These are phyloP conservation scores for Rhizopogon vulgaris DNA, from an alignment of 768 basidiomycete species.

Conservation along the genomic window DNA sequence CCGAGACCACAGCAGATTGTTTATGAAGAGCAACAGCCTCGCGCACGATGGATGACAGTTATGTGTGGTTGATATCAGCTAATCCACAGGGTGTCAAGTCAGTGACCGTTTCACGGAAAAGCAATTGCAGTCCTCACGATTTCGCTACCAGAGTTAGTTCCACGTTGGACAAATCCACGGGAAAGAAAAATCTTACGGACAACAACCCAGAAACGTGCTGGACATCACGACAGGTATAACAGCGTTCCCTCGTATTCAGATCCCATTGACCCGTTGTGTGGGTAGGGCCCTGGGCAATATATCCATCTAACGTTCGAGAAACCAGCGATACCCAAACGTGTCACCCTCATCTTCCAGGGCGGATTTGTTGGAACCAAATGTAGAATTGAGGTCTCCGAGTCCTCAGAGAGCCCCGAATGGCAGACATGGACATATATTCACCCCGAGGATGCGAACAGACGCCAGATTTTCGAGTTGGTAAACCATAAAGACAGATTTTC, in stretches of 20 bases:
- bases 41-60: slow-evolving; percentile 16
- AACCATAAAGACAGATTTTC: slow-evolving; percentile 8
- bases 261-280: slow-evolving; percentile 1
- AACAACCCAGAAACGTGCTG: slow-evolving; percentile 75
- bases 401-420: slow-evolving; percentile 40
- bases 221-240: slow-evolving; percentile 69
- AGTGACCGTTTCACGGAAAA: slow-evolving; percentile 37
- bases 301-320: slow-evolving; percentile 56
- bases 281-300: slow-evolving; percentile 70
- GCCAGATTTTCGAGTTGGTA: slow-evolving; percentile 57
- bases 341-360: slow-evolving; percentile 75
- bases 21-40: slow-evolving; percentile 1
- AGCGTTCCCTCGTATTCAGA: background rate
- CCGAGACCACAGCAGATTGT: background rate
- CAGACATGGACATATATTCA: slow-evolving; percentile 48
- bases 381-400: slow-evolving; percentile 34
- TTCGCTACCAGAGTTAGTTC: slow-evolving; percentile 62
- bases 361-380: slow-evolving; percentile 77
- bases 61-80: slow-evolving; percentile 14
- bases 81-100: slow-evolving; percentile 19
- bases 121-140: background rate
- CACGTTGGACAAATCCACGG: slow-evolving; percentile 64
- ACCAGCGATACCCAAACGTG: slow-evolving; percentile 47
- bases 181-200: slow-evolving; percentile 67
- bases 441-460: slow-evolving; percentile 75